Conservation (phyloP, 2,329 filamentous ascomycete species). For the Pyrenophora tritici-repentis region DNA sequence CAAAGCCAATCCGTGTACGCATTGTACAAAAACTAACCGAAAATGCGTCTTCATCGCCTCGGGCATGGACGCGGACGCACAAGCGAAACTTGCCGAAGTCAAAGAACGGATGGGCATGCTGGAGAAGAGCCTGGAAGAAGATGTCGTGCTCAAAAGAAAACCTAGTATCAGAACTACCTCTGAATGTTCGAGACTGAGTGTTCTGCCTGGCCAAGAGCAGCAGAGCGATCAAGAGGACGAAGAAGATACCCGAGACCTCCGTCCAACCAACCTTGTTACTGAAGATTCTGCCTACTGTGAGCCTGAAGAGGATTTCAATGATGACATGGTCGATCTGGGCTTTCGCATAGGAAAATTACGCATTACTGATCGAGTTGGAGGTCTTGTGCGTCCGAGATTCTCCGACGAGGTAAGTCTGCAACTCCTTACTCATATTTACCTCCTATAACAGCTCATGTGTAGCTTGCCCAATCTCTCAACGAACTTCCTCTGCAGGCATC, state of each 20-base stretch:
- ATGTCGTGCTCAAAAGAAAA: constrained; percentile 59
- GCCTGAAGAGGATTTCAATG: constrained; percentile 65
- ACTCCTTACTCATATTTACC: not conserved
- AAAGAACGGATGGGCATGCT: constrained; percentile 78
- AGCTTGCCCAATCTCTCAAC: constrained; percentile 42
- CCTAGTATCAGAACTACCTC: constrained; percentile 7
- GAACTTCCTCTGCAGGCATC: constrained; percentile 29
- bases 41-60: constrained; percentile 68
- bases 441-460: constrained; percentile 3
- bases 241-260: constrained; percentile 63
- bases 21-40: constrained; percentile 61
- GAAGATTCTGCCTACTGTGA: constrained; percentile 72
- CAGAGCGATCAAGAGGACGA: constrained; percentile 61
- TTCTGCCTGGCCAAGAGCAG: constrained; percentile 47
- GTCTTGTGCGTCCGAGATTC: constrained; percentile 71
- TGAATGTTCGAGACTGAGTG: constrained; percentile 4
- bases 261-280: constrained; percentile 65
- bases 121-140: constrained; percentile 70
- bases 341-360: constrained; percentile 72
- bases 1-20: constrained; percentile 72
- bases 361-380: constrained; percentile 75
- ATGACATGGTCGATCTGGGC: constrained; percentile 73
- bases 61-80: constrained; percentile 70
- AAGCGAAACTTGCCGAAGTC: constrained; percentile 73
- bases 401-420: constrained; percentile 65